Percentiles rank a stretch among this genome's conserved stretches.
Conservation (phyloP, 306 rosid genomes). For the Vachellia pachyceras region DNA sequence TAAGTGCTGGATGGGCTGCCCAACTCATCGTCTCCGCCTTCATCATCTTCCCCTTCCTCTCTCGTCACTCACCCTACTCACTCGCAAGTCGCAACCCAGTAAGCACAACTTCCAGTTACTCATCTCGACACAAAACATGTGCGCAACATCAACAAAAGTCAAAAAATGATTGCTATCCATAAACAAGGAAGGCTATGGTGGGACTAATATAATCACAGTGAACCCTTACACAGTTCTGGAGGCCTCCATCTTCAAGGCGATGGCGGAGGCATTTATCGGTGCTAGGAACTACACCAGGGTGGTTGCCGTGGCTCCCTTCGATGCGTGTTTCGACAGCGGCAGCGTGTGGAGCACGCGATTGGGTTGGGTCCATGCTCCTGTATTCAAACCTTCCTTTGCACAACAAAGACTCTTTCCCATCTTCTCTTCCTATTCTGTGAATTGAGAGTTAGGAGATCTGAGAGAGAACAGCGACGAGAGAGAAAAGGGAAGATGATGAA, state of each 20-base stretch:
- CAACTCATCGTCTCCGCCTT: no score
- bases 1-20: no score
- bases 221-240: constrained; percentile 67
- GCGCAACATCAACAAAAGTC: constrained; percentile 37
- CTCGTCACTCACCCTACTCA: no score
- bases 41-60: no score
- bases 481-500: no score
- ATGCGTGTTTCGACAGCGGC: constrained; percentile 49
- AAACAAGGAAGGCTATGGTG: constrained; percentile 56
- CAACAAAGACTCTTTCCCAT: no score
- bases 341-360: constrained; percentile 32
- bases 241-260: constrained; percentile 55
- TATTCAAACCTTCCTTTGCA: no score
- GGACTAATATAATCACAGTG: constrained; percentile 75
- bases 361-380: constrained; percentile 9
- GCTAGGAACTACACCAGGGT: constrained; percentile 48
- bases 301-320: constrained; percentile 48
- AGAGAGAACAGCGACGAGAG: no score
- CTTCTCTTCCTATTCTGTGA: no score
- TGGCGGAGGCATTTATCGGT: constrained; percentile 43
- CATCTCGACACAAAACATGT: background rate
- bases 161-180: constrained; percentile 41
- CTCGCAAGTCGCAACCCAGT: no score
- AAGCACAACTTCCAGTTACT: no score
- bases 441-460: no score